These are phyloP conservation scores for Ophiostoma piceae DNA, from an alignment of 2,329 filamentous ascomycete genomes.

Conservation along the genomic window DNA sequence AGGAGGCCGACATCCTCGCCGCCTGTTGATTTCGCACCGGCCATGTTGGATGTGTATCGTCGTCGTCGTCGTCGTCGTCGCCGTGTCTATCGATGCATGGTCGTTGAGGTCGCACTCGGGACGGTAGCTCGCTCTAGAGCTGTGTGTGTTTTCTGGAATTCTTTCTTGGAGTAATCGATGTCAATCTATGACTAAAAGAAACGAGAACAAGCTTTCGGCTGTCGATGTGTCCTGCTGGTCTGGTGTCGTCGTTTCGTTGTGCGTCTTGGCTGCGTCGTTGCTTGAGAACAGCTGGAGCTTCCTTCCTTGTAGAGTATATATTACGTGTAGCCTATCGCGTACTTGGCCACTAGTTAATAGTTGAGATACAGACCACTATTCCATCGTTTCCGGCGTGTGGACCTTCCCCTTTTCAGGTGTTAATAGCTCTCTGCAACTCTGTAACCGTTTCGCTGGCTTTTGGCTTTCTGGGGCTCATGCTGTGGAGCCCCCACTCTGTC, in stretches of 20 bases:
- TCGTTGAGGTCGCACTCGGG: background rate
- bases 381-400: slow-evolving; percentile 10
- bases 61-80: background rate
- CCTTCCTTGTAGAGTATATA: background rate
- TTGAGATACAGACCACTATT: background rate
- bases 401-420: slow-evolving; percentile 9
- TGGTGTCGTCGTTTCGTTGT: background rate
- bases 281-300: slow-evolving; percentile 10
- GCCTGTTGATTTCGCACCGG: background rate
- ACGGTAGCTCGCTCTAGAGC: background rate
- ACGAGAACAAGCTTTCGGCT: background rate
- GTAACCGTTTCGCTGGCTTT: background rate
- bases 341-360: background rate
- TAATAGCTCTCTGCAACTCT: slow-evolving; percentile 9
- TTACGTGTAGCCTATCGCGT: background rate
- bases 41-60: slow-evolving; percentile 6
- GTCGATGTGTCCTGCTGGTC: background rate
- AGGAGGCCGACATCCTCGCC: background rate
- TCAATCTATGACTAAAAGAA: background rate
- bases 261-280: slow-evolving; percentile 1
- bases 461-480: background rate
- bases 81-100: slow-evolving; percentile 12
- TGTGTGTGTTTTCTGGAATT: background rate
- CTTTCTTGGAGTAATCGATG: background rate
- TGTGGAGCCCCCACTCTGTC: background rate